Conservation (phyloP, 2,329 filamentous ascomycete genomes). For the Colletotrichum sp. region DNA sequence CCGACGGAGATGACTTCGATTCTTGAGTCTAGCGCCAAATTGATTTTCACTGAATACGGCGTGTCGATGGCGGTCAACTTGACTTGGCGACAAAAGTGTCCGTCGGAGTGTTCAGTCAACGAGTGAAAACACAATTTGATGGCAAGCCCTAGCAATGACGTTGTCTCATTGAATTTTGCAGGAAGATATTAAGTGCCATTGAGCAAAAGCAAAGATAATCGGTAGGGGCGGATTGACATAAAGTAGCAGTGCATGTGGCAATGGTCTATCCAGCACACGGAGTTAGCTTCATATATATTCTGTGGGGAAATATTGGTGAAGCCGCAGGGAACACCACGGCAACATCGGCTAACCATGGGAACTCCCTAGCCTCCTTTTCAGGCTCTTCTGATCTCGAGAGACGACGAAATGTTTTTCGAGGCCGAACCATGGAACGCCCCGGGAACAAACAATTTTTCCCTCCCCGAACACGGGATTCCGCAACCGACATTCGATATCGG, state of each 20-base stretch:
- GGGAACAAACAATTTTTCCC: background rate
- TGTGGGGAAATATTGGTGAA: background rate
- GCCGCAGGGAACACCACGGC: background rate
- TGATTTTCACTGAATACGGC: background rate
- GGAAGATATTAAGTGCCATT: background rate
- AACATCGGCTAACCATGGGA: background rate
- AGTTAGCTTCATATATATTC: background rate
- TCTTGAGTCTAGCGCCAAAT: background rate
- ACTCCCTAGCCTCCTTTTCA: background rate
- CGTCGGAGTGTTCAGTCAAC: background rate
- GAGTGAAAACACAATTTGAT: background rate
- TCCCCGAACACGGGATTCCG: background rate
- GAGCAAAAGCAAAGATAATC: background rate
- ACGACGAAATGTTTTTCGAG: background rate
- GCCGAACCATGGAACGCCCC: background rate
- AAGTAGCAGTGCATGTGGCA: background rate
- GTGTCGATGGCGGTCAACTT: accelerated
- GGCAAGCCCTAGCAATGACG: background rate
- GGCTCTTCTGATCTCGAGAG: background rate
- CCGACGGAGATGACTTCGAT: background rate
- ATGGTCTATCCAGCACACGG: background rate
- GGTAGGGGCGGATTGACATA: background rate
- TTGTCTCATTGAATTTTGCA: too few species aligned
- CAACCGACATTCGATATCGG: background rate
- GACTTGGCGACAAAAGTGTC: background rate